Conservation (phyloP, 1,284 basidiomycete genomes). For the Ceratobasidium papillatum region DNA sequence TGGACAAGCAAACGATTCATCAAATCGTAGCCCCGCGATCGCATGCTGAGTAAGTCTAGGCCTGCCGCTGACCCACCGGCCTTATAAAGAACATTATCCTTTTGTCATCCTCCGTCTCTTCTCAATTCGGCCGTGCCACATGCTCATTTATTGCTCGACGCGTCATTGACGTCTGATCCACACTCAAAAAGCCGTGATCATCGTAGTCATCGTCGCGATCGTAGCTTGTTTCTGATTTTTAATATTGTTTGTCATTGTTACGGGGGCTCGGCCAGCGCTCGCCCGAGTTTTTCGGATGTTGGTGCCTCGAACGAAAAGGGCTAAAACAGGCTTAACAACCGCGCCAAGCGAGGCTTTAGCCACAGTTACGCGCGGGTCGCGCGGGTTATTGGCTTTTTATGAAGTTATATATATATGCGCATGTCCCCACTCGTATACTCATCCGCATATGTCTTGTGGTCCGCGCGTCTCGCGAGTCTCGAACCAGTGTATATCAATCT, state of each 20-base stretch:
- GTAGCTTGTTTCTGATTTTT: neutral
- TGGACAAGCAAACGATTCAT: neutral
- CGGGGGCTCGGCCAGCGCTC: neutral
- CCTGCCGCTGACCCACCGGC: conserved; percentile 5
- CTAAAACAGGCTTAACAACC: neutral
- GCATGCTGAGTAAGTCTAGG: neutral
- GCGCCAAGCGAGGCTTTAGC: neutral
- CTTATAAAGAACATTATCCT: neutral
- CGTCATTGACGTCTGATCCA: neutral
- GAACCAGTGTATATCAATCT: too few species aligned
- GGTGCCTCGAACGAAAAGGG: neutral
- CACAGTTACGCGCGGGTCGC: neutral
- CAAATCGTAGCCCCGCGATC: neutral
- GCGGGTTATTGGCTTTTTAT: neutral
- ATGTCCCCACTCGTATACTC: too few species aligned
- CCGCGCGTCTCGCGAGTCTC: too few species aligned
- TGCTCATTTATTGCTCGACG: neutral
- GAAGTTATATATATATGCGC: too few species aligned
- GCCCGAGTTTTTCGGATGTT: conserved; percentile 7
- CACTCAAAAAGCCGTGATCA: neutral
- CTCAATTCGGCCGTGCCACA: neutral
- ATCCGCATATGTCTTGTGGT: too few species aligned
- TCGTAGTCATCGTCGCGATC: neutral
- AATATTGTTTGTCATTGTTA: neutral
- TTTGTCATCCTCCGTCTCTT: neutral